Percentiles rank a stretch among this genome's conserved stretches.
Conservation (phyloP, 1,284 basidiomycete species). For the Puccinia triticina region DNA sequence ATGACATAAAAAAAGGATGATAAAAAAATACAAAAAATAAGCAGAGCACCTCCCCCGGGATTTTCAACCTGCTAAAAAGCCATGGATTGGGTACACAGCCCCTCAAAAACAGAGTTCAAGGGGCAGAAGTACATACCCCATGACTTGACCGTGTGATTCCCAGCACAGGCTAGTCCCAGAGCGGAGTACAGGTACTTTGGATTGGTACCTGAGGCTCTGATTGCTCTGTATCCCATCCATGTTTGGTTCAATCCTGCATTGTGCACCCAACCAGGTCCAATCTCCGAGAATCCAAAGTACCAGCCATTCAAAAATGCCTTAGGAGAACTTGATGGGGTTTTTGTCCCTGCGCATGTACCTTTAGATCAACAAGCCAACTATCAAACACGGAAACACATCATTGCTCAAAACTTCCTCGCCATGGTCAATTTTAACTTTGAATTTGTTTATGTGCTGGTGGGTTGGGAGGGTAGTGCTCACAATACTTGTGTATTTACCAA, state of each 20-base stretch:
- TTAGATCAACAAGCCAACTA: background rate
- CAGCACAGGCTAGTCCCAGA: too few species aligned
- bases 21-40: too few species aligned
- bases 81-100: too few species aligned
- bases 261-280: background rate
- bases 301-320: background rate
- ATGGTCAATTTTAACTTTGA: background rate
- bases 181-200: background rate
- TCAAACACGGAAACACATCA: background rate
- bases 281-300: background rate
- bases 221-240: background rate
- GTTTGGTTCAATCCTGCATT: background rate
- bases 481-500: background rate
- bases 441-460: background rate
- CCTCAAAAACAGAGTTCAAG: too few species aligned
- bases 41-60: too few species aligned
- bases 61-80: too few species aligned
- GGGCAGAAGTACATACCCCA: too few species aligned
- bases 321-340: background rate
- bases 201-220: background rate
- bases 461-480: constrained; percentile 34
- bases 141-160: too few species aligned
- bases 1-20: too few species aligned
- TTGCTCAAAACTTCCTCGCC: constrained; percentile 1
- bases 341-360: background rate